Evolutionary conservation across 1,284 basidiomycete genomes (phyloP), one percentile per base, ranked within the genome.

Genomic region (Puccinia coronata): DNA sequence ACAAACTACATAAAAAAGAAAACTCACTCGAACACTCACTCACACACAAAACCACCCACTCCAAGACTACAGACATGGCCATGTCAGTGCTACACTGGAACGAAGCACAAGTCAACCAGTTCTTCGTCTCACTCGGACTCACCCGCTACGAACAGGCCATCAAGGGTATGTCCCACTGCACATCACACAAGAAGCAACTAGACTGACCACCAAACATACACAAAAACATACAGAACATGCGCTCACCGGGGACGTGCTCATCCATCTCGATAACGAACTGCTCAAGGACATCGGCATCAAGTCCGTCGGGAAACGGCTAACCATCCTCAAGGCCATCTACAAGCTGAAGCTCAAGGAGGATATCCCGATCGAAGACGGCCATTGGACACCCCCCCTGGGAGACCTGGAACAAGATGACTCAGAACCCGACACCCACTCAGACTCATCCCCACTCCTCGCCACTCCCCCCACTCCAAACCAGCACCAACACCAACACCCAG

Each of bases 301-400:
- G 28, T 93, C 92, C 51, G 90, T 97, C 83, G 95, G 95, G 11
- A 94, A 96, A 87, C 89, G 95, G 69, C 87, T 98, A 31, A 89
- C 92, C 47, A 93, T 98, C 82, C 90, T 98, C 84, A 94, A 94
- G 86, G 91, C 92, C 70, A 91, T 97, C 82, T 97, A 96, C 87
- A 90, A 91, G 82, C 88, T 93, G 83, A 98, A 98, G 87, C 87
- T 94, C 74, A 90, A 91, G 1, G 90, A 95, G 84, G 91, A 91
- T 83, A 88, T 98, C 73, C 91, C 93, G 65, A 90, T 97, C 83
- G 93, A 93, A 80, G 89, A 92, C 55, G 93, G 93, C 83, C 90
- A 94, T 84, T 98, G 95, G 87, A 89, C 94, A 36, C 95, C 95
- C 31, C 93, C 93, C 83, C 95, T 63, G 4, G 76, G 76, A 11